phyloP scores from a whole-genome alignment of 2,329 filamentous ascomycete species.

The Dissoconium aciculare region DNA sequence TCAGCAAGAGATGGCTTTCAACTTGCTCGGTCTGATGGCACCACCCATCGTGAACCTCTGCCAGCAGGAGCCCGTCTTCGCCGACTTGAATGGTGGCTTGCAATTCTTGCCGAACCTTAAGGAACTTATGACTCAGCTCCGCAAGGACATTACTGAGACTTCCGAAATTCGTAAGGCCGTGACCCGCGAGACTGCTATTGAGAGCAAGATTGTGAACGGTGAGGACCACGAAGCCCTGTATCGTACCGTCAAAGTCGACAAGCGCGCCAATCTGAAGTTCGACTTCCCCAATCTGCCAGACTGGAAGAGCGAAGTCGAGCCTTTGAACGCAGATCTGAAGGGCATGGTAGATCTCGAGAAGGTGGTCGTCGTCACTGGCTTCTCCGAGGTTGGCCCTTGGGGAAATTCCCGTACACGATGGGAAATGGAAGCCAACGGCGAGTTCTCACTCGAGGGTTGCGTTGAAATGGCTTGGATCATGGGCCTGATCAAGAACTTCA shows the following conservation, averaged over 20 bases:
- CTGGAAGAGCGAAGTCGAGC: conserved; percentile 81
- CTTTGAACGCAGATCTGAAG: conserved; percentile 75
- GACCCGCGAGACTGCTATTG: conserved; percentile 85
- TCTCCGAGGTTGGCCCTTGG: conserved; percentile 92
- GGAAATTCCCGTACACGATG: conserved; percentile 95
- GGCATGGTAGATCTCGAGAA: conserved; percentile 98
- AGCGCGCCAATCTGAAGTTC: conserved; percentile 94
- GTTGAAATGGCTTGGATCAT: conserved; percentile 99
- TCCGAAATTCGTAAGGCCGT: conserved; percentile 88
- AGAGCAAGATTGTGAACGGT: conserved; percentile 95
- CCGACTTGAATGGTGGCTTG: conserved; percentile 90
- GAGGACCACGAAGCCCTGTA: conserved; percentile 83
- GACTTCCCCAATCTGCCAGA: conserved; percentile 82
- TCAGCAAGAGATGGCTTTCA: conserved; percentile 99
- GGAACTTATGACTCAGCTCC: conserved; percentile 79
- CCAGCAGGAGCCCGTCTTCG: conserved; percentile 89
- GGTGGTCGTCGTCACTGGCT: conserved; percentile 93
- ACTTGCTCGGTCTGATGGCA: conserved; percentile 89
- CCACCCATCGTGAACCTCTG: conserved; percentile 88
- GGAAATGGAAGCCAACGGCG: conserved; percentile 97
- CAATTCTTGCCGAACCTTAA: conserved; percentile 97
- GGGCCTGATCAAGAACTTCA: conserved; percentile 98
- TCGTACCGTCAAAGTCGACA: conserved; percentile 85
- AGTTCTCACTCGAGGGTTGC: conserved; percentile 94
- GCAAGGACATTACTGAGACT: conserved; percentile 87